Evolutionary conservation across 2,329 filamentous ascomycete genomes (phyloP), one percentile per base, ranked within the genome.

Genomic region (Purpureocillium takamizusanense): DNA sequence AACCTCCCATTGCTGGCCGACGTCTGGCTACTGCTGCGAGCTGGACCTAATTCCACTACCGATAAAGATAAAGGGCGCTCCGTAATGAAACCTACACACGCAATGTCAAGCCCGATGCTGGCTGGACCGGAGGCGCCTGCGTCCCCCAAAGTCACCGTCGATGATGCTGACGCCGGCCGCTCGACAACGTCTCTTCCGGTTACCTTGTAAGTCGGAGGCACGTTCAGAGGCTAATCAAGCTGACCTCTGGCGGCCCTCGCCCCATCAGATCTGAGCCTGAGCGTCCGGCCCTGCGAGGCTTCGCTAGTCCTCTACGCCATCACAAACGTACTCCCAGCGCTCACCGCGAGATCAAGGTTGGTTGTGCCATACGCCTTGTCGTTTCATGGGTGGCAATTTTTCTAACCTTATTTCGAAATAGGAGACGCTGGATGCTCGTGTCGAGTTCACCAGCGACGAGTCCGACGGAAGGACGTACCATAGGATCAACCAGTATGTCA

Each of bases 401-500:
- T 6, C 31, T 18, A 7, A 29, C 14, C 7, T 10, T 10, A 2
- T 9, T 15, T 17, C 17, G 35, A 17, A 18, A 39, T 51, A 90
- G 83, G 89, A 95, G 78, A 95, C 90, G 3, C 77, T 95, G 52
- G 83, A 95, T 69, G 90, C 90, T 39, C 80, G 79, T 42, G 89
- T 87, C 23, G 81, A 92, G 56, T 94, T 94, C 61, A 82, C 77
- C 44, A 92, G 82, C 52, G 89, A 88, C 57, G 83, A 90, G 50
- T 72, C 82, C 48, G 87, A 95, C 54, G 88, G 88, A 18, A 75
- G 71, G 36, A 80, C 83, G 3, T 80, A 94, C 55, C 86, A 94
- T 55, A 77, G 80, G 41, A 90, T 97, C 65, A 97, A 97, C 59
- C 90, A 97, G 63, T 98, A 97, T 60, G 72, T 83, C 41, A 92